These are phyloP conservation scores for Plectosphaerella cucumerina DNA, from an alignment of 2,329 filamentous ascomycete species.

Conservation along the genomic window DNA sequence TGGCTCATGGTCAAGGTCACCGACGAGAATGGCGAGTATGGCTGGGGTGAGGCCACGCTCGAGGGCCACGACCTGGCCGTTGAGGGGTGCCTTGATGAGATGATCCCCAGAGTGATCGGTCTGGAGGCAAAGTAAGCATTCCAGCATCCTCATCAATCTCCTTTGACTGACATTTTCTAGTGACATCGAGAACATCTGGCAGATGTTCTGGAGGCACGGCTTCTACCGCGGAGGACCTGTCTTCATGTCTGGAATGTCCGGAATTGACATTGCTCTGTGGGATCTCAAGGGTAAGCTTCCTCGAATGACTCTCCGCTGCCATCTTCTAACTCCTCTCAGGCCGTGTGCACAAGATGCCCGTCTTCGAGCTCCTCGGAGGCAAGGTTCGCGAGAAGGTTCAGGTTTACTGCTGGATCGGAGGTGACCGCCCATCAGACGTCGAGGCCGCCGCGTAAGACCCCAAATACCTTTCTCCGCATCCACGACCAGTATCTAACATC, in stretches of 20 bases:
- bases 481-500: background rate
- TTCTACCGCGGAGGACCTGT: constrained; percentile 70
- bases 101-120: constrained; percentile 51
- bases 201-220: constrained; percentile 57
- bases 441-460: constrained; percentile 46
- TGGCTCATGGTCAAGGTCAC: constrained; percentile 68
- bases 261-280: constrained; percentile 69
- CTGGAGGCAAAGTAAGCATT: constrained; percentile 55
- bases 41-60: constrained; percentile 64
- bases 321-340: background rate
- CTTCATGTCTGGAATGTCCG: constrained; percentile 68
- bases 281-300: constrained; percentile 51
- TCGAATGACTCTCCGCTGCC: no score
- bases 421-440: constrained; percentile 61
- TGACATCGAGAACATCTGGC: constrained; percentile 70
- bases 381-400: constrained; percentile 59
- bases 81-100: constrained; percentile 60
- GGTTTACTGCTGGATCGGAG: constrained; percentile 68
- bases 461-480: rapidly evolving
- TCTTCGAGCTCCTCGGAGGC: constrained; percentile 63
- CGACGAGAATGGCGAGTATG: constrained; percentile 52
- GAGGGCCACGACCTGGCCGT: constrained; percentile 64
- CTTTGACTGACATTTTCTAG: constrained; percentile 23
- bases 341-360: constrained; percentile 41
- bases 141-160: background rate